Conservation (phyloP, 1,139 yeast genomes). For the Kodamaea fungicola region DNA sequence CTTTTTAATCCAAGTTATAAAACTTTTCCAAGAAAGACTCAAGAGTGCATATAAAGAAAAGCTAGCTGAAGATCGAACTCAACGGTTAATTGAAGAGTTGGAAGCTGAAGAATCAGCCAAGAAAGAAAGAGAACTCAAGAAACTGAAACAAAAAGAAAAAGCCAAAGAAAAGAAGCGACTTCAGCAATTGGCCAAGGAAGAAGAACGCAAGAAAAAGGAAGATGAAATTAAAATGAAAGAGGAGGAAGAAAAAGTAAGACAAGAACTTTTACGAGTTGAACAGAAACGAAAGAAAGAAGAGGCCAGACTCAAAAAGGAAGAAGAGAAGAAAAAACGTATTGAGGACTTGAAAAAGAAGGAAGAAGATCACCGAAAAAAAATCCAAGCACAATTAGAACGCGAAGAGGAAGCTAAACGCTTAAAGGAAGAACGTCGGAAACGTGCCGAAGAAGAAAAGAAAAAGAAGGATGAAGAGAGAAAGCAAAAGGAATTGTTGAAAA, state of each 20-base stretch:
- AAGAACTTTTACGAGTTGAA: constrained; percentile 40
- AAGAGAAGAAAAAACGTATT: constrained; percentile 45
- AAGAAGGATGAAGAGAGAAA: constrained; percentile 45
- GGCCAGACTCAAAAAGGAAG: constrained; percentile 48
- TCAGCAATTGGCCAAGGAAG: constrained; percentile 71
- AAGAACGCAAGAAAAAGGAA: constrained; percentile 60
- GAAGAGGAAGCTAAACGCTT: constrained; percentile 41
- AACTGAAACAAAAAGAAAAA: constrained; percentile 68
- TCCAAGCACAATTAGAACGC: constrained; percentile 49
- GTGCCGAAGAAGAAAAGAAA: constrained; percentile 39
- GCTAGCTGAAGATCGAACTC: constrained; percentile 70
- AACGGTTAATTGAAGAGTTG: constrained; percentile 68
- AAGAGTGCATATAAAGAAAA: constrained; percentile 71
- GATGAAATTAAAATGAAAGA: constrained; percentile 46
- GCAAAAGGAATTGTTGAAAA: constrained; percentile 38
- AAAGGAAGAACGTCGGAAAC: constrained; percentile 46
- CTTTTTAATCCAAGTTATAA: constrained; percentile 72
- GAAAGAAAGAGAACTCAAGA: constrained; percentile 70
- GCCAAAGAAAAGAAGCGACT: constrained; percentile 74
- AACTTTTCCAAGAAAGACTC: constrained; percentile 68
- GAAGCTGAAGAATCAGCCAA: constrained; percentile 72
- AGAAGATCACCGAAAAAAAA: constrained; percentile 40
- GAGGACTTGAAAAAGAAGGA: constrained; percentile 43
- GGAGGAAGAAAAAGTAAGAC: constrained; percentile 30
- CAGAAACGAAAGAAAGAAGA: constrained; percentile 48